A percentile compares a stretch with the other conserved stretches of the same genome.
Conservation (phyloP, 176 grass and related monocot genomes). For the Triticum dicoccoides region DNA sequence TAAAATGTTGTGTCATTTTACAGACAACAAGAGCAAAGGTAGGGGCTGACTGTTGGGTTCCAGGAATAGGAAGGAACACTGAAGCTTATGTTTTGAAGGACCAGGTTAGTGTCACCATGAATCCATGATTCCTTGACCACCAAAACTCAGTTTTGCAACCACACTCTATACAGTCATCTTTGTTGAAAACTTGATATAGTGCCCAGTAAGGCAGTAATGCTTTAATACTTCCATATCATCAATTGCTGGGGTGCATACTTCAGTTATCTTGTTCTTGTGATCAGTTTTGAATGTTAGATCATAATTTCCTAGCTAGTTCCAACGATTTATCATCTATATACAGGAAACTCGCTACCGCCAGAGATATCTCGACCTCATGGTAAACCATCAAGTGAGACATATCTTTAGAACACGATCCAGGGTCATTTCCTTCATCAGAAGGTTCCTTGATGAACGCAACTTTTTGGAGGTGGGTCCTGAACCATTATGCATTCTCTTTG, state of each 20-base stretch:
- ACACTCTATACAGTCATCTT: not conserved
- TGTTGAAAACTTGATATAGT: not conserved
- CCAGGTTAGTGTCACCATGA: constrained; percentile 40
- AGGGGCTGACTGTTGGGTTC: constrained; percentile 16
- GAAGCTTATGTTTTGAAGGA: constrained; percentile 68
- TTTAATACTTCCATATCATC: not conserved
- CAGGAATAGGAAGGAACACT: constrained; percentile 58
- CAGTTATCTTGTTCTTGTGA: not conserved
- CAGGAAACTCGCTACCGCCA: constrained; percentile 85
- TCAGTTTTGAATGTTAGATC: not conserved
- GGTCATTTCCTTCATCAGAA: constrained; percentile 55
- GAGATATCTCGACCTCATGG: constrained; percentile 83
- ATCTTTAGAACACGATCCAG: constrained; percentile 75
- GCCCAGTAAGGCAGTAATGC: not conserved
- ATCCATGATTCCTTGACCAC: not conserved
- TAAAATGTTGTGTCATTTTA: not conserved
- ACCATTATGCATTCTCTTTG: not conserved
- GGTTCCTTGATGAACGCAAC: constrained; percentile 66
- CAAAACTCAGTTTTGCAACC: not conserved
- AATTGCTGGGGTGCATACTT: not conserved
- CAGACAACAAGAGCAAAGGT: not conserved
- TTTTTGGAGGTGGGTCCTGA: constrained; percentile 67
- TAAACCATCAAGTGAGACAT: constrained; percentile 81
- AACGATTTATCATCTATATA: not conserved
- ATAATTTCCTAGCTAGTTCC: not conserved